phyloP scores from a whole-genome alignment of 164 flowering plant genomes.

The Kingdonia uniflora region DNA sequence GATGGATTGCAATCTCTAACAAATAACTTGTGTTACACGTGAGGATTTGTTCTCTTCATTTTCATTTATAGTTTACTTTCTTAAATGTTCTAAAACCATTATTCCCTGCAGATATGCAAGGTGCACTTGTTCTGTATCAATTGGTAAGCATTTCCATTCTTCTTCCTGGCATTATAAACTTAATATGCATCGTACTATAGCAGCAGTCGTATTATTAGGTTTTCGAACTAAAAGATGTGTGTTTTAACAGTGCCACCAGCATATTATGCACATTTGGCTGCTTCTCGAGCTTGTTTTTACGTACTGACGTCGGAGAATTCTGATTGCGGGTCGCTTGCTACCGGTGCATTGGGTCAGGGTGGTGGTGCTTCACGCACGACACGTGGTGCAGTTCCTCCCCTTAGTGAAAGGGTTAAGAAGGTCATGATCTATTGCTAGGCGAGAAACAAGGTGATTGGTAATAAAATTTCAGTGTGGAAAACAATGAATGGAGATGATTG shows the following conservation, averaged over 20 bases:
- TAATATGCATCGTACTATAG: neutral
- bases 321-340: no score
- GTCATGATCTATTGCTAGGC: slow-evolving; percentile 68
- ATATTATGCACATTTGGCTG: slow-evolving; percentile 73
- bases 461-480: no score
- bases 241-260: slow-evolving; percentile 79
- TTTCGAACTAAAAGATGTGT: neutral
- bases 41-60: neutral
- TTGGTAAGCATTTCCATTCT: slow-evolving; percentile 38
- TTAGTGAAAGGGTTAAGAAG: slow-evolving; percentile 47
- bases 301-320: slow-evolving; percentile 39
- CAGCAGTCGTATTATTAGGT: neutral
- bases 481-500: no score
- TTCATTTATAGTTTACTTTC: neutral
- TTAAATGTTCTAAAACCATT: neutral
- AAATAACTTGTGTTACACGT: slow-evolving; percentile 74
- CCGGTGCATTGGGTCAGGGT: no score
- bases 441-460: neutral
- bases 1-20: slow-evolving; percentile 54
- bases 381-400: slow-evolving; percentile 27
- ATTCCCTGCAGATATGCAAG: slow-evolving; percentile 61
- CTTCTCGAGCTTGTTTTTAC: slow-evolving; percentile 63
- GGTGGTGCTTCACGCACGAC: slow-evolving; percentile 7
- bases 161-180: neutral
- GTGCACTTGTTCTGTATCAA: slow-evolving; percentile 77